Base-by-base conservation (phyloP, 2,329 filamentous ascomycete species). In the Westerdykella aurantiaca region DNA sequence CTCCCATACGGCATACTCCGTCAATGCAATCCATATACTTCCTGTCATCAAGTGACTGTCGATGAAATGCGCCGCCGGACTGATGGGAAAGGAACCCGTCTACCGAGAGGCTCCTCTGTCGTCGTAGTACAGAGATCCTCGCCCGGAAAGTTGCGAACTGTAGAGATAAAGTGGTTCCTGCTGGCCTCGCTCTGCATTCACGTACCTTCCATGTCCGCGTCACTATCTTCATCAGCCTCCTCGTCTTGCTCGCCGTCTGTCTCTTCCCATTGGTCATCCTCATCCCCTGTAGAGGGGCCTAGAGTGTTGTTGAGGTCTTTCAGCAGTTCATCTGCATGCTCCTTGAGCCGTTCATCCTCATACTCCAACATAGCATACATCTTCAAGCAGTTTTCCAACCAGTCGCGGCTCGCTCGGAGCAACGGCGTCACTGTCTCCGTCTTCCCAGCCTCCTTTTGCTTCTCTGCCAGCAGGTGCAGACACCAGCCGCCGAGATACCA, bases 401-500 rank as follows among this genome's bases (percentile, higher is more conserved):
- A 95, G 59, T 86, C 82, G 43, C 87, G 79, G 57, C 88, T 86
- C 13, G 86, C 83, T 44, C 80, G 80, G 76, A 88, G 82, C 5
- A 81, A 77, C 1, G 77, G 73, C 52, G 78, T 78, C 5, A 58
- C 51, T 13, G 54, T 57, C 69, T 80, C 80, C 38, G 73, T 72
- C 38, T 80, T 73, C 33, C 72, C 72, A 4, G 68, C 65, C 49
- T 68, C 68, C 56, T 75, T 79, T 57, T 80, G 72, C 73, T 84
- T 86, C 64, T 86, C 79, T 10, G 85, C 86, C 49, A 86, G 73
- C 46, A 95, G 78, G 63, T 88, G 88, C 53, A 94, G 76, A 56
- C 88, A 90, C 87, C 91, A 97, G 4, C 93, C 94, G 35, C 93
- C 93, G 5, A 98, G 76, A 70, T 98, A 98, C 89, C 90, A 96